Conservation (phyloP, 768 basidiomycete genomes). For the Tremella fuciformis region DNA sequence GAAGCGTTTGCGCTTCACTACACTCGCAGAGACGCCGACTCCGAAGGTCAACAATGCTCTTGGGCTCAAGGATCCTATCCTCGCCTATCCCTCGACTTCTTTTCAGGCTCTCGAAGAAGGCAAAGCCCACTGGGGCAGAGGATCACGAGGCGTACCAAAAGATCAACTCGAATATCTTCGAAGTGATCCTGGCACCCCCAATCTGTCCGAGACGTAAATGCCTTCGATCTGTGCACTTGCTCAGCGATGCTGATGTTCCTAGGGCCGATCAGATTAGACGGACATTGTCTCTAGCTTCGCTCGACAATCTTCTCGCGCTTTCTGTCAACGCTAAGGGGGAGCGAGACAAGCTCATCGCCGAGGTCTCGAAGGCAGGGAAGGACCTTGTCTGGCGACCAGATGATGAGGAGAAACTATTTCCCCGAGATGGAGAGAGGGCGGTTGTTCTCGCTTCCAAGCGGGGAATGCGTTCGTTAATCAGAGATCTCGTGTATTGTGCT, state of each 20-base stretch:
- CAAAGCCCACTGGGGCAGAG: conserved; percentile 7
- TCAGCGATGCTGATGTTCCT: conserved; percentile 9
- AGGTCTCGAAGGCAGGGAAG: conserved; percentile 37
- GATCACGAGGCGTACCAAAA: conserved; percentile 24
- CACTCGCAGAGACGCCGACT: background rate
- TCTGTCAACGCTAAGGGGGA: conserved; percentile 26
- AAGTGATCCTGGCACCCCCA: conserved; percentile 51
- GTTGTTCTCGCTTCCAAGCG: conserved; percentile 44
- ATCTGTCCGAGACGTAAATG: conserved; percentile 50
- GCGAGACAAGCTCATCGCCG: conserved; percentile 31
- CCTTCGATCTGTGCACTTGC: background rate
- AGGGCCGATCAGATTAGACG: conserved; percentile 52
- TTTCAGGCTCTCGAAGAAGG: conserved; percentile 15
- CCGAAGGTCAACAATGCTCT: background rate
- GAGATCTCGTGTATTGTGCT: conserved; percentile 1
- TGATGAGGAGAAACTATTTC: conserved; percentile 40
- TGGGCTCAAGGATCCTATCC: conserved; percentile 2
- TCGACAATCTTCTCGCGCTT: conserved; percentile 42
- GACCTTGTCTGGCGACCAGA: conserved; percentile 47
- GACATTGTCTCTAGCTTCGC: conserved; percentile 49
- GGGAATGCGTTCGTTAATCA: conserved; percentile 35
- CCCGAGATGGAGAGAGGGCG: conserved; percentile 48
- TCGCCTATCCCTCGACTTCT: background rate
- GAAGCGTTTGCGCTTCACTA: conserved; percentile 26
- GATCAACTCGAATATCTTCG: conserved; percentile 32